phyloP scores from a whole-genome alignment of 2,329 filamentous ascomycete species.

The Ophiostoma tasmaniense region DNA sequence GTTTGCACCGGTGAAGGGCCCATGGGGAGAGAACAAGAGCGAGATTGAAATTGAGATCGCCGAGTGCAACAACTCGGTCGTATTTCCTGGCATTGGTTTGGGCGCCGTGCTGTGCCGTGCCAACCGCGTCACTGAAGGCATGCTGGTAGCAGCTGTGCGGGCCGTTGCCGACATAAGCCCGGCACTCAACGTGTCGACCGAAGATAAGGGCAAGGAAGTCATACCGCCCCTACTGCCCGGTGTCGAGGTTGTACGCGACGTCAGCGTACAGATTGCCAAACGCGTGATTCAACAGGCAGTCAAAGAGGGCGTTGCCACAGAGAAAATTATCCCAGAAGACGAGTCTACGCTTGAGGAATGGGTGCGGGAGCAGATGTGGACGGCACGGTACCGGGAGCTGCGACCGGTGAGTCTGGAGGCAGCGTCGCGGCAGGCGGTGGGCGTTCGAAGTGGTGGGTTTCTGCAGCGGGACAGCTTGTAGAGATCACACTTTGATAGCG shows the following conservation, averaged over 20 bases:
- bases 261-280: constrained; percentile 69
- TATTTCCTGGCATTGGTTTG: constrained; percentile 79
- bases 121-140: constrained; percentile 59
- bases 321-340: constrained; percentile 52
- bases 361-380: constrained; percentile 76
- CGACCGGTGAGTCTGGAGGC: constrained; percentile 43
- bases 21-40: constrained; percentile 40
- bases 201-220: background rate
- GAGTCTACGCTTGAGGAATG: constrained; percentile 56
- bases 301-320: constrained; percentile 58
- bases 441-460: constrained; percentile 23
- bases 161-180: constrained; percentile 65
- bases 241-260: constrained; percentile 62
- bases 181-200: constrained; percentile 40
- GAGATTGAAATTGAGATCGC: constrained; percentile 46
- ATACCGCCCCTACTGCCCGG: constrained; percentile 62
- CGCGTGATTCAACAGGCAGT: constrained; percentile 66
- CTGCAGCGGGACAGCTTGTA: constrained; percentile 12
- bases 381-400: constrained; percentile 58
- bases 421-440: constrained; percentile 51
- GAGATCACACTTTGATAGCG: background rate
- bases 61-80: constrained; percentile 83
- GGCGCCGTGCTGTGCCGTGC: constrained; percentile 65
- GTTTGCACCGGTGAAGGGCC: constrained; percentile 61
- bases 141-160: constrained; percentile 73